These are phyloP conservation scores for Penicillium brasilianum DNA, from an alignment of 2,329 filamentous ascomycete genomes.

Conservation along the genomic window DNA sequence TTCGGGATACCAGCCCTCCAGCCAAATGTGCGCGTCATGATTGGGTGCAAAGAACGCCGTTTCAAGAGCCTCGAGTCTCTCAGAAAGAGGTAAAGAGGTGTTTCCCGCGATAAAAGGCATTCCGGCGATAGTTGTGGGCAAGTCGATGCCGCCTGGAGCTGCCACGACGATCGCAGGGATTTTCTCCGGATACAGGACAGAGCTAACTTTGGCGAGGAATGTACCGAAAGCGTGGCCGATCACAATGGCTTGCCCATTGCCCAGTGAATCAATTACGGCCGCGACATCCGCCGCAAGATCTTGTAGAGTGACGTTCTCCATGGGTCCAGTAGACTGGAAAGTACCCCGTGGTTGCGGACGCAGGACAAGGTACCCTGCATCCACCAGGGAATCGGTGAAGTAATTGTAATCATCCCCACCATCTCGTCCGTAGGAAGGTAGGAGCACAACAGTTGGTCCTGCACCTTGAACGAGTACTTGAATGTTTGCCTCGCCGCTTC, in stretches of 20 bases:
- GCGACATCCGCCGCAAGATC: background rate
- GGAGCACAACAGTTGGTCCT: background rate
- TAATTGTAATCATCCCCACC: background rate
- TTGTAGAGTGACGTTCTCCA: background rate
- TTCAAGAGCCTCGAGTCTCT: background rate
- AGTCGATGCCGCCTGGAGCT: conserved; percentile 1
- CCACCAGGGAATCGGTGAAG: background rate
- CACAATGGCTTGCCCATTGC: background rate
- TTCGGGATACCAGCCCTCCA: conserved; percentile 2
- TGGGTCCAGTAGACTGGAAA: background rate
- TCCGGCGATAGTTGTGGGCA: background rate
- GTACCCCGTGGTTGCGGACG: background rate
- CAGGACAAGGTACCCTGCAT: conserved; percentile 1
- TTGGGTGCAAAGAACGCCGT: background rate
- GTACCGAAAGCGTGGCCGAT: background rate
- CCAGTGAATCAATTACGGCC: background rate
- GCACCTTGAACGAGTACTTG: background rate
- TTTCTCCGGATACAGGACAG: conserved; percentile 1
- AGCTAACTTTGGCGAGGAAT: conserved; percentile 1
- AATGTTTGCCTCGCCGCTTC: background rate
- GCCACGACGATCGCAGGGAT: conserved; percentile 2
- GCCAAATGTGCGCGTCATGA: background rate
- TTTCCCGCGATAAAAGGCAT: conserved; percentile 1
- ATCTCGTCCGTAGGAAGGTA: background rate
- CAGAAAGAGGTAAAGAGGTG: background rate